Evolutionary conservation across 179 eudicot genomes (phyloP), one percentile per base, ranked within the genome.

Genomic region (Dionaea muscipula): DNA sequence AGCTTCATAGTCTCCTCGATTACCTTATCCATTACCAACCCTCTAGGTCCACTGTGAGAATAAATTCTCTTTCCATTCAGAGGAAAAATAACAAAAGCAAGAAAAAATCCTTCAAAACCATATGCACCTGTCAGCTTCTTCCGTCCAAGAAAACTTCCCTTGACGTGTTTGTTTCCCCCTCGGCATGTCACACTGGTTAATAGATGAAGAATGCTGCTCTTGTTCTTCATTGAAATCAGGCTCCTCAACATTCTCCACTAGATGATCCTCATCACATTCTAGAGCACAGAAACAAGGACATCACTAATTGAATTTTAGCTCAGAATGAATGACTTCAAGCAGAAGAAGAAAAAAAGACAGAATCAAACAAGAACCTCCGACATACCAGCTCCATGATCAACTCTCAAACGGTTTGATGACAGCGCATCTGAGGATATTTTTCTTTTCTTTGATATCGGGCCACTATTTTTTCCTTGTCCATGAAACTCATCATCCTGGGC

Each of bases 41-140:
- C 2, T 18, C 17, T 43, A 31, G 35, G 35, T 31, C 10, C 5
- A 31, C 35, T n/a, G 10, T 11, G 35, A 31, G 35, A 31, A 31
- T 31, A 6, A 31, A 31, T 31, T 11, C 10, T 31, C 35, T 4
- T 31, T 6, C 35, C 35, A 31, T 31, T 31, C 35, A 18, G 17
- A 43, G 43, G 22, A 43, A 43, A 7, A 10, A 43, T 15, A 19
- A 43, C 22, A 43, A 19, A 39, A 15, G 4, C 43, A 12, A 39
- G 12, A 19, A 2, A 19, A 43, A 38, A 15, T 13, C 13, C n/a
- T n/a, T n/a, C n/a, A 47, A 13, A 23, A 37, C 16, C 36, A 25
- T 46, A 55, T 45, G 68, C 77, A 91, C 98, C 95, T 87, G 64
- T 91, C 98, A 56, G 85, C 72, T 40, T 69, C 69, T 66, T 84